A percentile compares a stretch with the other conserved stretches of the same genome.
Conservation (phyloP, 1,139 yeast species). For the Nakaseomyces glabratus region DNA sequence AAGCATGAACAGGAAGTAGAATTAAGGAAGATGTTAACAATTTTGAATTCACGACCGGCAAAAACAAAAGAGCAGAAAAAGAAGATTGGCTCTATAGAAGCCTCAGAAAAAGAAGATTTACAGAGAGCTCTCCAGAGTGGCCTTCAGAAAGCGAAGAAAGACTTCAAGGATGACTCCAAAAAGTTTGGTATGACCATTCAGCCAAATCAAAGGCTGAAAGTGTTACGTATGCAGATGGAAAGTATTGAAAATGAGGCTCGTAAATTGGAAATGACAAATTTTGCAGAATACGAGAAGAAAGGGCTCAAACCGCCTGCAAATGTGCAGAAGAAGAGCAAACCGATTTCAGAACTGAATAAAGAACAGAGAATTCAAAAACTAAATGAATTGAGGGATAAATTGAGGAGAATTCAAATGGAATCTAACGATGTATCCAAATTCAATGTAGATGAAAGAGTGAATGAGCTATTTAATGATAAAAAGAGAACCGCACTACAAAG, state of each 20-base stretch:
- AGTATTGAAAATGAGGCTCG: slow-evolving; percentile 77
- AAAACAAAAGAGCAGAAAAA: slow-evolving; percentile 16
- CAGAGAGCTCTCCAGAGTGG: slow-evolving; percentile 35
- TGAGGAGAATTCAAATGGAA: slow-evolving; percentile 56
- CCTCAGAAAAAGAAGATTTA: slow-evolving; percentile 27
- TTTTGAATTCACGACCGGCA: slow-evolving; percentile 37
- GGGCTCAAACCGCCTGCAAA: slow-evolving; percentile 21
- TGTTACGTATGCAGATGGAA: slow-evolving; percentile 77
- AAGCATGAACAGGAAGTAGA: slow-evolving; percentile 84
- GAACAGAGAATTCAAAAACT: slow-evolving; percentile 32
- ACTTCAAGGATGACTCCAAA: slow-evolving; percentile 28
- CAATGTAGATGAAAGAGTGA: slow-evolving; percentile 42
- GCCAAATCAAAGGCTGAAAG: slow-evolving; percentile 69
- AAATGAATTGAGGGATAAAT: slow-evolving; percentile 46
- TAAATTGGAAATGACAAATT: slow-evolving; percentile 78
- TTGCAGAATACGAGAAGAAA: slow-evolving; percentile 37
- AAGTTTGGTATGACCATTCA: slow-evolving; percentile 41
- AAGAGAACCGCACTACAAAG: slow-evolving; percentile 60
- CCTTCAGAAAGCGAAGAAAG: slow-evolving; percentile 28
- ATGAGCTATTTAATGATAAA: slow-evolving; percentile 49
- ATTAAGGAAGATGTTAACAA: slow-evolving; percentile 71
- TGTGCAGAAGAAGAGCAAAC: slow-evolving; percentile 9
- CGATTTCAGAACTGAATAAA: slow-evolving; percentile 6
- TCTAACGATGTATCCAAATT: slow-evolving; percentile 66
- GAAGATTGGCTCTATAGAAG: slow-evolving; percentile 11